Percentiles rank a stretch among this genome's conserved stretches.
These are phyloP conservation scores for Candida ficus DNA, from an alignment of 805 yeast species.

Conservation along the genomic window DNA sequence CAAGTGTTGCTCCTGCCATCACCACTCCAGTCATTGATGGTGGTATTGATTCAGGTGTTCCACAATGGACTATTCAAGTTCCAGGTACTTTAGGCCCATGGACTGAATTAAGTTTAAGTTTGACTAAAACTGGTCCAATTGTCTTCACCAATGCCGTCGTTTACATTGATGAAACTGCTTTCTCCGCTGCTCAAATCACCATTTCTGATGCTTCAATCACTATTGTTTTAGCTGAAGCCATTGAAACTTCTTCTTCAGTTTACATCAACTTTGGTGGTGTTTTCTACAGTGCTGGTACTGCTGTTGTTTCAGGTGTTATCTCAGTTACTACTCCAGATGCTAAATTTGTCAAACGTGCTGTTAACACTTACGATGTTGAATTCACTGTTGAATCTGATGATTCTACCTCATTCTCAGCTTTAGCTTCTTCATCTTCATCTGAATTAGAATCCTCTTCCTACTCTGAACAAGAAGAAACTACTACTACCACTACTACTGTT, in stretches of 20 bases:
- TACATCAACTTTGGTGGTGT: background rate
- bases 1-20: background rate
- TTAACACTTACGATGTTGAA: background rate
- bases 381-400: background rate
- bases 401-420: background rate
- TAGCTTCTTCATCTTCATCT: background rate
- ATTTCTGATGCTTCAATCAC: background rate
- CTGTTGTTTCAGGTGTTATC: background rate
- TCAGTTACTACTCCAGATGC: background rate
- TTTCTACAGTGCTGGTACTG: slow-evolving; percentile 1
- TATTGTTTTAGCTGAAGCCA: background rate
- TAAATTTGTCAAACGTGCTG: background rate
- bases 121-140: slow-evolving; percentile 2
- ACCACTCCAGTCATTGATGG: slow-evolving; percentile 1
- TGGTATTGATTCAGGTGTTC: background rate
- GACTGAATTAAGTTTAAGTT: background rate
- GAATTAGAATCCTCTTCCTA: background rate
- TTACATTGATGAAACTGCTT: slow-evolving; percentile 2
- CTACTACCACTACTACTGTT: background rate
- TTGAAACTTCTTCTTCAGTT: slow-evolving; percentile 14
- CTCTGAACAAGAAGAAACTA: background rate
- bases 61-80: slow-evolving; percentile 1
- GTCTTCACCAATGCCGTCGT: slow-evolving; percentile 4
- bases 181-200: background rate
- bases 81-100: slow-evolving; percentile 7